Evolutionary conservation across 371 early-diverging fungal species (phyloP).

Genomic region (Gilbertella persicaria): DNA sequence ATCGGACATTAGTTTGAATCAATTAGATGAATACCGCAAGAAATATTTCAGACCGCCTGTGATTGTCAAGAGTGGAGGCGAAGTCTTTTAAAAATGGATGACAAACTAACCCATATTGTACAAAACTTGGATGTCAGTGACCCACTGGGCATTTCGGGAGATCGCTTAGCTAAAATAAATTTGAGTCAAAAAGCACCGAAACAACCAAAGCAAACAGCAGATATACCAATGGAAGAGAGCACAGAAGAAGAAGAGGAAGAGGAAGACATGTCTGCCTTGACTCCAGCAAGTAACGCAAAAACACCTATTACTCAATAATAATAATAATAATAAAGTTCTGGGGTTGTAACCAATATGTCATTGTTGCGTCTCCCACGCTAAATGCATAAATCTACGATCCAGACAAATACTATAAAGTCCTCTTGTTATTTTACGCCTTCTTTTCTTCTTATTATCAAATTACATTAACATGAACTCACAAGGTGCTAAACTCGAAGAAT

Average conservation of each 20-base stretch:
- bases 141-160: slow-evolving; percentile 29
- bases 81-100: slow-evolving; percentile 59
- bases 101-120: slow-evolving; percentile 31
- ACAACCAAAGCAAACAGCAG: neutral
- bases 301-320: slow-evolving; percentile 1
- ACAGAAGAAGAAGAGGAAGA: slow-evolving; percentile 9
- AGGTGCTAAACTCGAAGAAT: slow-evolving; percentile 10
- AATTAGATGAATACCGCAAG: slow-evolving; percentile 51
- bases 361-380: neutral
- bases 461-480: slow-evolving; percentile 6
- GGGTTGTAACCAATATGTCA: too few species aligned
- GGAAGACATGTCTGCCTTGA: slow-evolving; percentile 8
- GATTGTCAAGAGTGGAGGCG: slow-evolving; percentile 61
- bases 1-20: slow-evolving; percentile 54
- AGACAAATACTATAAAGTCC: neutral
- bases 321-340: too few species aligned
- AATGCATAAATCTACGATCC: neutral
- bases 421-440: neutral
- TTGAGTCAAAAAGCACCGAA: neutral
- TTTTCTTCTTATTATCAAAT: neutral
- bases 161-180: slow-evolving; percentile 10
- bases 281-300: neutral
- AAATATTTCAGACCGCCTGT: slow-evolving; percentile 54
- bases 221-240: slow-evolving; percentile 1
- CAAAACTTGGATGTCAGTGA: slow-evolving; percentile 34